phyloP scores from a whole-genome alignment of 2,329 filamentous ascomycete species.

The Aspergillus puulaauensis region DNA sequence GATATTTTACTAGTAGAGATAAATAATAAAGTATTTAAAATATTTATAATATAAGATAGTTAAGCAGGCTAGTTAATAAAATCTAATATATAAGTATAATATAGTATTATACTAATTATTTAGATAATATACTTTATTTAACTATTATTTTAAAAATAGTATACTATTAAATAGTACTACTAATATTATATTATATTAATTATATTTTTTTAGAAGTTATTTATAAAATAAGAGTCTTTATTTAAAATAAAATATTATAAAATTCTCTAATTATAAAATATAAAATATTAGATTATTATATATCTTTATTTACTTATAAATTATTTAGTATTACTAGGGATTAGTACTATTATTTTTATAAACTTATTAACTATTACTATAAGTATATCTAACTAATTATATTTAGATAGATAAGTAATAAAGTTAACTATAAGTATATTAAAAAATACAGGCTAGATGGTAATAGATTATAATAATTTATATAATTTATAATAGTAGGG shows the following conservation, averaged over 20 bases:
- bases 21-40: too few relatives aligned
- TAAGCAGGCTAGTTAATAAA: too few relatives aligned
- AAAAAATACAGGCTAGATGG: background rate
- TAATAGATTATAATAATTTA: background rate
- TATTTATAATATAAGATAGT: too few relatives aligned
- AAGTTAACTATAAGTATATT: slow-evolving; percentile 1
- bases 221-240: background rate
- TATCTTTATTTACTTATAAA: too few relatives aligned
- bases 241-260: background rate
- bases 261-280: background rate
- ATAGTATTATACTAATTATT: background rate
- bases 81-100: too few relatives aligned
- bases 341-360: background rate
- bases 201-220: background rate
- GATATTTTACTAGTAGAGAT: too few relatives aligned
- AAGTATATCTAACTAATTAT: background rate
- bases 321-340: too few relatives aligned
- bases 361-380: background rate
- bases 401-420: background rate
- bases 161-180: background rate
- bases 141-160: background rate
- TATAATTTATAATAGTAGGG: background rate
- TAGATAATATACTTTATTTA: background rate
- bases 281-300: background rate
- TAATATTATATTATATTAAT: background rate